These are phyloP conservation scores for Naegleria gruberi DNA, from an alignment of 208 protist species.

Conservation along the genomic window DNA sequence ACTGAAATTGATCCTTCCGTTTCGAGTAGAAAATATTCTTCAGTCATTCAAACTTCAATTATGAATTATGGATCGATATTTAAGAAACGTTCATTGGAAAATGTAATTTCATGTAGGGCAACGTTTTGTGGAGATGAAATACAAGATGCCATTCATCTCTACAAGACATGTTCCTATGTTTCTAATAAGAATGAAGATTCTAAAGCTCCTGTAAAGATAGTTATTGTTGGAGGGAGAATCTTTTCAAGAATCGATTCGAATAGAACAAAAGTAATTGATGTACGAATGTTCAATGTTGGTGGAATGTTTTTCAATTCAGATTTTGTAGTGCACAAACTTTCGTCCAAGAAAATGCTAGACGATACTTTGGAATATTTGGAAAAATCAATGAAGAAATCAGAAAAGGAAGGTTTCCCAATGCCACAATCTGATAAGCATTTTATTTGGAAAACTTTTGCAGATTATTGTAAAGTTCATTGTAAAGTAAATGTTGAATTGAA, in stretches of 20 bases:
- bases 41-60: background rate
- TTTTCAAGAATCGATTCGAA: background rate
- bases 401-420: background rate
- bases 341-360: background rate
- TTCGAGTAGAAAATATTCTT: background rate
- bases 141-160: background rate
- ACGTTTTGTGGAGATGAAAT: background rate
- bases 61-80: background rate
- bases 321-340: background rate
- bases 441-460: no score
- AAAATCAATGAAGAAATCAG: background rate
- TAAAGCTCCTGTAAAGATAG: background rate
- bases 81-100: background rate
- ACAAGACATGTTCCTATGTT: background rate
- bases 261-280: background rate
- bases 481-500: no score
- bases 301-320: background rate
- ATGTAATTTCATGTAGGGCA: background rate
- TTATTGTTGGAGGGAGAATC: background rate
- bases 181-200: background rate
- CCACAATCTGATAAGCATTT: background rate
- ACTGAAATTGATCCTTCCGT: background rate
- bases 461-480: no score
- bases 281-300: background rate
- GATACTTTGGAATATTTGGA: background rate